Evolutionary conservation across 345 rosid species (phyloP), one percentile per base, ranked within the genome.

Genomic region (Arabis hirsuta): DNA sequence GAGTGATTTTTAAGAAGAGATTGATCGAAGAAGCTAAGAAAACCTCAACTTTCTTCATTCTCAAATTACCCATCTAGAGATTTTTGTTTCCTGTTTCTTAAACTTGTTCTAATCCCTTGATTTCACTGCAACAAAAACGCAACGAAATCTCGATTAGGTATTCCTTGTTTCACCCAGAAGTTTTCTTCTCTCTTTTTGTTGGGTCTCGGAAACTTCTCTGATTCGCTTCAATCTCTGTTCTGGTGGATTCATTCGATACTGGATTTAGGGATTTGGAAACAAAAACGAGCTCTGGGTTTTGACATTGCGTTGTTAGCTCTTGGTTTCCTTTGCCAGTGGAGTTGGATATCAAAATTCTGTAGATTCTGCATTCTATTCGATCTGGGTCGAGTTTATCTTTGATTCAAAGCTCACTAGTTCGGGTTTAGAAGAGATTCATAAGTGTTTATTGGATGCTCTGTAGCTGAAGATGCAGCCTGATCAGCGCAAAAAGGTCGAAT

Each of bases 401-500:
- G 31, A 50, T 58, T 65, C 45, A 4, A 74, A 74, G 62, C 60
- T 66, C 31, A 57, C 65, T 11, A 29, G 29, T 48, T 59, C 9
- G 31, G 14, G 4, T 27, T 55, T 39, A 24, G 0, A 42, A 54
- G 61, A 59, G 26, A 13, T 60, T 67, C 55, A 6, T 29, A 20
- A 44, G n/a, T 10, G 12, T 4, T 36, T 6, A 69, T 80, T 83
- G 85, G 69, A 84, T 81, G 83, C 85, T 13, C 74, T 81, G 78
- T 77, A 73, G 81, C 73, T 75, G 50, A 86, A 87, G 86, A 93
- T 93, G 98, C 96, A 90, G 83, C 79, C 87, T 80, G 97, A 90
- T 85, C 97, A 88, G 59, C 77, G 98, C 65, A 90, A 84, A 81
- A 93, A 90, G 98, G 98, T 89, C 60, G 8, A 5, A 51, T 62